Base-by-base conservation (phyloP, 129 eudicot species). In the Centrapalus pauciflorus region DNA sequence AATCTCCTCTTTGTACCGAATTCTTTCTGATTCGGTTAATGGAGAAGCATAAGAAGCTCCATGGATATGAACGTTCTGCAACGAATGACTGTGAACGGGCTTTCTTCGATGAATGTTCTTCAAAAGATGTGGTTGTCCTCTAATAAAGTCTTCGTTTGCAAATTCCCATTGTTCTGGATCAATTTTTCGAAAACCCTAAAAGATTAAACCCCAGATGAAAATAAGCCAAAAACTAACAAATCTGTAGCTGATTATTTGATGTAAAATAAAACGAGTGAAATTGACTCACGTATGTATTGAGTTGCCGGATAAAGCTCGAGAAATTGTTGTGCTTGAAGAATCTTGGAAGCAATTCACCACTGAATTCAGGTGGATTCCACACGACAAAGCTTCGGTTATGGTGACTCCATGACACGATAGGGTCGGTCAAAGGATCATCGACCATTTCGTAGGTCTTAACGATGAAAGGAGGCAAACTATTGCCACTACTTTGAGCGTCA, bases 151-250 rank as follows among this genome's bases (percentile, higher is more conserved):
- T 23, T 91, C 97, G 28, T 91, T 91, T 7, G 94, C 87, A 66
- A 91, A 91, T 66, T 91, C 97, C 96, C 96, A 87, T 40, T 87
- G 87, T 60, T 87, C 97, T 2, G 96, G 97, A 79, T 91, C 96
- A 32, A 81, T 72, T 79, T 91, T 91, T 46, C 87, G 83, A 74
- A 91, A 91, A 8, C 97, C 96, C 97, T 91, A 69, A 0, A 55
- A 64, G 59, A 71, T 40, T 14, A 45, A 32, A 21, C 26, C 14
- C 0, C 4, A 37, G 14, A 1, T 20, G 2, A 17, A 65, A 41
- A 30, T 28, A 3, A 65, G 37, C 35, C 3, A 55, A 55, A 19
- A 38, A 33, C 3, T 12, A 8, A 11, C 6, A 7, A 16, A 49
- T 11, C 21, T 25, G 52, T n/a, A n/a, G n/a, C n/a, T n/a, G n/a